phyloP scores from a whole-genome alignment of 2,329 filamentous ascomycete species.

The Claviceps pazoutovae region DNA sequence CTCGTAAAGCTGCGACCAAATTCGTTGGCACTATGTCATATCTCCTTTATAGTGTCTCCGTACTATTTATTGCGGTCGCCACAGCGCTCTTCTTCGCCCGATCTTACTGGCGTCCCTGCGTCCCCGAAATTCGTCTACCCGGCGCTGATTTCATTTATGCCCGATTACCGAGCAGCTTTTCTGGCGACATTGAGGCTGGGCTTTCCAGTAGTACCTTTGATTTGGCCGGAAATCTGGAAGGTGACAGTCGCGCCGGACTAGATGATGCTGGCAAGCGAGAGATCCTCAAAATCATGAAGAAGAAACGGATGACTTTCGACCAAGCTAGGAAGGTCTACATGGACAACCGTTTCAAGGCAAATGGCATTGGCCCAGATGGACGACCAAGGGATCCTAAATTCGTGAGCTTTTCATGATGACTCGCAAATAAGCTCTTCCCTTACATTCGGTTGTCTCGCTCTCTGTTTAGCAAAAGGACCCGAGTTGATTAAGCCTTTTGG shows the following conservation, averaged over 20 bases:
- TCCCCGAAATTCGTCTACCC: constrained; percentile 46
- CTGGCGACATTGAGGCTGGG: constrained; percentile 75
- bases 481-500: neutral
- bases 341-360: constrained; percentile 71
- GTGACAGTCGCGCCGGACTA: constrained; percentile 67
- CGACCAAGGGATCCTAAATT: constrained; percentile 86
- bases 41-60: constrained; percentile 62
- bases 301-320: constrained; percentile 68
- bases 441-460: neutral
- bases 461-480: neutral
- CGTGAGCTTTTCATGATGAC: constrained; percentile 56
- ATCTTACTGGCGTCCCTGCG: constrained; percentile 55
- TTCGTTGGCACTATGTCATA: constrained; percentile 49
- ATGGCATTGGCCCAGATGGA: constrained; percentile 81
- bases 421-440: neutral
- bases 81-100: constrained; percentile 75
- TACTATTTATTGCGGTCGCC: constrained; percentile 56
- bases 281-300: constrained; percentile 84
- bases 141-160: constrained; percentile 55
- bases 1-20: neutral
- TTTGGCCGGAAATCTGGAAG: constrained; percentile 64
- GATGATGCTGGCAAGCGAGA: constrained; percentile 70
- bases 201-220: constrained; percentile 76
- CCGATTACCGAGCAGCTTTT: constrained; percentile 63
- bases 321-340: constrained; percentile 79